Percentiles rank a stretch among this genome's conserved stretches.
phyloP scores from a whole-genome alignment of 2,329 filamentous ascomycete species.

The Diaporthe caulivora region DNA sequence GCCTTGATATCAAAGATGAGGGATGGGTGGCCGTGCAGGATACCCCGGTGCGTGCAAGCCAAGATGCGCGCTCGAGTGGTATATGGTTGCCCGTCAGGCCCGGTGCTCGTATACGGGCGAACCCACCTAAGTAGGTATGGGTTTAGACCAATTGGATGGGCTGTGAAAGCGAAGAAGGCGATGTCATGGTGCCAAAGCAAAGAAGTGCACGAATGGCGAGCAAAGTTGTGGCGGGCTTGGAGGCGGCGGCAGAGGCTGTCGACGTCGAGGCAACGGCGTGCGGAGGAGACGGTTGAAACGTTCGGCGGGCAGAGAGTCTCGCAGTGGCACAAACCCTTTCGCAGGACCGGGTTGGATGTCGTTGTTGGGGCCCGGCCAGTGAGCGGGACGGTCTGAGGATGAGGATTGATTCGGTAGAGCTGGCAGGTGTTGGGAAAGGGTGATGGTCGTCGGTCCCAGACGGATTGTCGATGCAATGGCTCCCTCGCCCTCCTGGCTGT shows the following conservation, averaged over 20 bases:
- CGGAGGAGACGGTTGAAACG: conserved; percentile 20
- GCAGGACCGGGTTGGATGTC: neutral
- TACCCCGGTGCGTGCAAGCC: conserved; percentile 20
- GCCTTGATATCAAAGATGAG: conserved; percentile 8
- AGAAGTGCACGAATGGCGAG: conserved; percentile 16
- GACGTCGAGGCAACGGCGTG: conserved; percentile 7
- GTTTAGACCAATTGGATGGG: conserved; percentile 36
- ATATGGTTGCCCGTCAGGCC: neutral
- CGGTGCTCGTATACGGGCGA: conserved; percentile 17
- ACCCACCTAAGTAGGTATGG: conserved; percentile 19
- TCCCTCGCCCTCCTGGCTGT: neutral
- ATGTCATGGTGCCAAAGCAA: conserved; percentile 39
- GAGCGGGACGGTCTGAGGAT: conserved; percentile 9
- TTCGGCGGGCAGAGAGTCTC: conserved; percentile 16
- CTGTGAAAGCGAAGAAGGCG: conserved; percentile 23
- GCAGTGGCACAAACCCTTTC: conserved; percentile 29
- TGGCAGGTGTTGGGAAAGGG: conserved; percentile 32
- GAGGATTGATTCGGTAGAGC: conserved; percentile 18
- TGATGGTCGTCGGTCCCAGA: conserved; percentile 31
- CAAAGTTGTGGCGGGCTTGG: neutral
- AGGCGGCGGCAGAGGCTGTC: conserved; percentile 6
- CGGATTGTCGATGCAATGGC: conserved; percentile 26
- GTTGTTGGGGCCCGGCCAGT: conserved; percentile 13
- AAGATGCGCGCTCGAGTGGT: conserved; percentile 17
- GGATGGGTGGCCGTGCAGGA: conserved; percentile 7